Evolutionary conservation across 768 basidiomycete genomes (phyloP).

Genomic region (Amanita inopinata): DNA sequence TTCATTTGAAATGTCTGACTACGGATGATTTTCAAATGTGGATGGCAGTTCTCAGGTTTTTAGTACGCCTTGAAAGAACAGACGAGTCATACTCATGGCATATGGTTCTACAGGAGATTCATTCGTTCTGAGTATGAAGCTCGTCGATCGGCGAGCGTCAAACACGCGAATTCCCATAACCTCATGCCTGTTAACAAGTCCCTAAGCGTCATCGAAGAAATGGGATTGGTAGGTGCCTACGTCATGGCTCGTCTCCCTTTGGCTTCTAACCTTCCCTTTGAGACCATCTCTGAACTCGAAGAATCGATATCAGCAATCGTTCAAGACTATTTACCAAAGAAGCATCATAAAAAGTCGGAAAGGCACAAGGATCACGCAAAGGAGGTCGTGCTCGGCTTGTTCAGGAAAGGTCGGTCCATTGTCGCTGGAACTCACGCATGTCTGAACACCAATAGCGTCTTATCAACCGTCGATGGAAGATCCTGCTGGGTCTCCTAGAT

Average conservation of each 20-base stretch:
- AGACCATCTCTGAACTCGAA: slow-evolving; percentile 58
- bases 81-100: slow-evolving; percentile 13
- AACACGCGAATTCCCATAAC: slow-evolving; percentile 31
- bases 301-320: slow-evolving; percentile 34
- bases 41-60: slow-evolving; percentile 68
- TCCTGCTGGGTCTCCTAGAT: neutral
- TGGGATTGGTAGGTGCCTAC: slow-evolving; percentile 43
- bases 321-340: slow-evolving; percentile 30
- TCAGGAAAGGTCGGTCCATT: slow-evolving; percentile 44
- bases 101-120: slow-evolving; percentile 41
- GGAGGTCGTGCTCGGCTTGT: slow-evolving; percentile 42
- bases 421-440: slow-evolving; percentile 2
- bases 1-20: slow-evolving; percentile 74
- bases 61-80: slow-evolving; percentile 4
- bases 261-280: slow-evolving; percentile 1
- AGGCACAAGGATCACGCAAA: slow-evolving; percentile 35
- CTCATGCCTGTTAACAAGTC: slow-evolving; percentile 39
- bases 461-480: slow-evolving; percentile 18
- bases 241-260: neutral
- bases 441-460: slow-evolving; percentile 13
- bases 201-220: slow-evolving; percentile 50
- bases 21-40: slow-evolving; percentile 62
- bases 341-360: slow-evolving; percentile 35
- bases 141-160: slow-evolving; percentile 31
- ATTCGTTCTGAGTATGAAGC: slow-evolving; percentile 40